Conservation (phyloP, 805 yeast species). For the Sungouiozyma intestinalis region DNA sequence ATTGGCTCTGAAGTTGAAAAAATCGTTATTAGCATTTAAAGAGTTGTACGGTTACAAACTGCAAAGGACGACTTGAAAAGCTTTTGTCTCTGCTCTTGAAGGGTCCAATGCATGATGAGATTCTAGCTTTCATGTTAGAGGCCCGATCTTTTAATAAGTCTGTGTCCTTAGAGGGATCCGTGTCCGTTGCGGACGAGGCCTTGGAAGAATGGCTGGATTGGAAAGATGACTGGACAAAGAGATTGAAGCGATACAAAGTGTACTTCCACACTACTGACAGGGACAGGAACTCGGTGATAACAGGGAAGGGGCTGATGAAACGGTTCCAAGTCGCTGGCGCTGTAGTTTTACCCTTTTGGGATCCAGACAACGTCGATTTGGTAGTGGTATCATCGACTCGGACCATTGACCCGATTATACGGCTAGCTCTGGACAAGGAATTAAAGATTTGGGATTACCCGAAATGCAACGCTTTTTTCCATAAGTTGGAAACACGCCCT, state of each 20-base stretch:
- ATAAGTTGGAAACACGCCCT: constrained; percentile 40
- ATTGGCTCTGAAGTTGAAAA: constrained; percentile 22
- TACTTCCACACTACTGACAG: constrained; percentile 38
- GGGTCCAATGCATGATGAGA: neutral
- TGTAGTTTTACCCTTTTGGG: constrained; percentile 45
- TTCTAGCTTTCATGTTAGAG: neutral
- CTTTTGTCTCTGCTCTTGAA: neutral
- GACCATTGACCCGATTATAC: neutral
- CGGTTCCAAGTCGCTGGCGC: constrained; percentile 38
- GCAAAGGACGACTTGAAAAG: constrained; percentile 4
- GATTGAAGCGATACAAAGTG: constrained; percentile 41
- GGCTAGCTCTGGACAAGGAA: constrained; percentile 9
- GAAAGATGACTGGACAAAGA: constrained; percentile 52
- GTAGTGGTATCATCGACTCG: constrained; percentile 37
- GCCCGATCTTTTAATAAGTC: neutral
- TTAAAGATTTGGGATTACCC: constrained; percentile 81
- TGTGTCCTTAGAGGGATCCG: neutral
- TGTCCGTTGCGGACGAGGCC: constrained; percentile 6
- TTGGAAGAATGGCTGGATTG: constrained; percentile 36
- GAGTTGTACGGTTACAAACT: constrained; percentile 21
- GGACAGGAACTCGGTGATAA: constrained; percentile 1
- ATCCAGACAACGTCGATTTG: constrained; percentile 32
- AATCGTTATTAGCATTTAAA: constrained; percentile 14
- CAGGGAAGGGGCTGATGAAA: constrained; percentile 7
- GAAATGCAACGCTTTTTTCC: constrained; percentile 67